phyloP scores from a whole-genome alignment of 1,139 yeast species.

The Eremothecium gossypii region DNA sequence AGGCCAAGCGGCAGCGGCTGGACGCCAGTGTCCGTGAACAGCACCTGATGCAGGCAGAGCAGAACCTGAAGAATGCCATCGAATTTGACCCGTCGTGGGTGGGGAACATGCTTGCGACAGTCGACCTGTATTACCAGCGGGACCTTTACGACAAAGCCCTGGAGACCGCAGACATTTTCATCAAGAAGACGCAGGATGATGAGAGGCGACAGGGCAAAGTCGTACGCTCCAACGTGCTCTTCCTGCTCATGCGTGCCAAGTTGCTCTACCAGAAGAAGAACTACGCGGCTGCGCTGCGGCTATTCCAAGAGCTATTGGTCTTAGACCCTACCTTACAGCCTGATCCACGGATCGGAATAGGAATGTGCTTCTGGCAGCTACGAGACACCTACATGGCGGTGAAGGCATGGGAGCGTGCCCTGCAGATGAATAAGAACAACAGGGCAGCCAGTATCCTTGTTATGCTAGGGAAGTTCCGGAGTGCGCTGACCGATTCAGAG shows the following conservation, averaged over 20 bases:
- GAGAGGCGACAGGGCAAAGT: conserved; percentile 23
- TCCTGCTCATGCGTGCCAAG: conserved; percentile 80
- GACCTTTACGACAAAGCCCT: conserved; percentile 57
- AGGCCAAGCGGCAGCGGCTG: conserved; percentile 34
- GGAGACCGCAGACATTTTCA: conserved; percentile 48
- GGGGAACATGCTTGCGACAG: conserved; percentile 53
- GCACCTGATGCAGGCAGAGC: conserved; percentile 29
- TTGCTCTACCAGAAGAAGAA: conserved; percentile 63
- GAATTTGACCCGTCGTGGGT: conserved; percentile 36
- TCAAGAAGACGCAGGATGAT: conserved; percentile 34
- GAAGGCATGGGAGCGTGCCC: conserved; percentile 72
- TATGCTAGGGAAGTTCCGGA: conserved; percentile 61
- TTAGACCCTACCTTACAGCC: conserved; percentile 73
- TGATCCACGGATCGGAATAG: conserved; percentile 92
- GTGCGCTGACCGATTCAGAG: conserved; percentile 37
- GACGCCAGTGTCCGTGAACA: conserved; percentile 22
- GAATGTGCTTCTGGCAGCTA: conserved; percentile 85
- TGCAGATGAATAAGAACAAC: conserved; percentile 55
- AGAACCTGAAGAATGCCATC: conserved; percentile 31
- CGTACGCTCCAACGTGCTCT: conserved; percentile 52
- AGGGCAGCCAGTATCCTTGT: conserved; percentile 58
- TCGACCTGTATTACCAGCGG: conserved; percentile 39
- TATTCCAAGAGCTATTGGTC: conserved; percentile 74
- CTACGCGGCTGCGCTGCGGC: conserved; percentile 62
- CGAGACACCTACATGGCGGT: conserved; percentile 71